Conservation (phyloP, 495 filamentous ascomycete genomes). For the Copromyces sp. region DNA sequence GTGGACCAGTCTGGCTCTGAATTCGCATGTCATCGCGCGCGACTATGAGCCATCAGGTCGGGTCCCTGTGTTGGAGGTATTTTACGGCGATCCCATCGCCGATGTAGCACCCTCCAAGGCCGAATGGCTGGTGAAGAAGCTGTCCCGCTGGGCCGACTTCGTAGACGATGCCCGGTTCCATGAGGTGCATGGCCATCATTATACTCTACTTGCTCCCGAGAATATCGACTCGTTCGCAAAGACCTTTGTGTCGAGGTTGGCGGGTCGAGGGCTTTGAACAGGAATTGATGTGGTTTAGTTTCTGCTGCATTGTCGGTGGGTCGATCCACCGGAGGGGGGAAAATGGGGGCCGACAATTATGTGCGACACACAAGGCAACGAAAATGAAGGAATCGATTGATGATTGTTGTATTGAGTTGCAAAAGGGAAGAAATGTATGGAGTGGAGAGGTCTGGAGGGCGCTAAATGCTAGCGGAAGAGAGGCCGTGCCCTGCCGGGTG, state of each 20-base stretch:
- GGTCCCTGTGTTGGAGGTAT: conserved; percentile 39
- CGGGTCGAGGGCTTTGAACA: conserved; percentile 12
- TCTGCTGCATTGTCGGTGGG: not conserved
- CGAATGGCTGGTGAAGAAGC: conserved; percentile 33
- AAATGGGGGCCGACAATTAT: no score
- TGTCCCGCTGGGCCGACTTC: conserved; percentile 39
- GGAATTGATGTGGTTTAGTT: not conserved
- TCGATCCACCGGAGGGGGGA: no score
- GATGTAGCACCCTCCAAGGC: conserved; percentile 27
- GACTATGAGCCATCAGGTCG: conserved; percentile 42
- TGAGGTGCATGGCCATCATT: conserved; percentile 29
- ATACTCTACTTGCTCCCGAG: conserved; percentile 32
- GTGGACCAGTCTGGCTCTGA: conserved; percentile 35
- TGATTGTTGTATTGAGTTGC: no score
- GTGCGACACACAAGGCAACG: no score
- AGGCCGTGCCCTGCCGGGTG: no score
- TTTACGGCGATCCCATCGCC: conserved; percentile 35
- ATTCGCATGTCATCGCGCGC: conserved; percentile 33
- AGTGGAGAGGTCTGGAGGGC: no score
- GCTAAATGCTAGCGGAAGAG: no score
- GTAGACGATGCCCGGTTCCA: conserved; percentile 17
- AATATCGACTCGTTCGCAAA: conserved; percentile 24
- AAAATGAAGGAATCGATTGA: no score
- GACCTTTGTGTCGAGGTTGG: conserved; percentile 19
- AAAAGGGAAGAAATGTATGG: no score